Base-by-base conservation (phyloP, 176 grass and related monocot genomes). In the Saccharum spontaneum region DNA sequence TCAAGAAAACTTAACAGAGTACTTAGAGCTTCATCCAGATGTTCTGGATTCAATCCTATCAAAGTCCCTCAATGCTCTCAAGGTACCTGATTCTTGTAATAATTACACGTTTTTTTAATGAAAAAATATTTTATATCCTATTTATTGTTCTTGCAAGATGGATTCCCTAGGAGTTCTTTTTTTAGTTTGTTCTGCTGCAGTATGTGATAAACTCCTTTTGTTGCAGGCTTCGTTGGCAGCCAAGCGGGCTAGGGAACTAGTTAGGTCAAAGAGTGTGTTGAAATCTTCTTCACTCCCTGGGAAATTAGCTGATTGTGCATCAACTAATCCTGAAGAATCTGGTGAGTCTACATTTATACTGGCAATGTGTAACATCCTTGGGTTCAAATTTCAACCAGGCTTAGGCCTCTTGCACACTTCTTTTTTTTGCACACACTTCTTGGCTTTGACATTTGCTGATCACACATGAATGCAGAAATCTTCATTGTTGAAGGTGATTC, bases 401-500 rank as follows among this genome's bases (percentile, higher is more conserved):
- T 34, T 82, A 40, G 67, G 7, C 33, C 22, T 38, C 6, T 40
- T 71, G 30, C 20, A 57, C 18, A 57, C 6, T 57, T 57, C 10
- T 57, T 16, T 30, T 30, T 23, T 5, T 54, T 69, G 20, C 22
- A 62, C 4, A 24, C 14, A 30, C 69, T 43, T 75, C 39, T 62
- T 44, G 22, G 30, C 24, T 77, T 78, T 87, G 66, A 54, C 46
- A 62, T 73, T 83, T 91, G 13, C 68, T 87, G 31, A 67, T 76
- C 31, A 30, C 31, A 39, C 30, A 75, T 89, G 76, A 82, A 86
- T 89, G 90, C 88, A 99, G 97, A 99, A 79, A 99, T 99, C 86
- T 99, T 99, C 78, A 96, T 96, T 69, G 97, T 99, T 80, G 97
- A 99, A 92, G 97, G 97, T 76, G 97, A 96, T 88, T 99, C 97